Base-by-base conservation (phyloP, 495 filamentous ascomycete species). In the Rostrohypoxylon terebratum region DNA sequence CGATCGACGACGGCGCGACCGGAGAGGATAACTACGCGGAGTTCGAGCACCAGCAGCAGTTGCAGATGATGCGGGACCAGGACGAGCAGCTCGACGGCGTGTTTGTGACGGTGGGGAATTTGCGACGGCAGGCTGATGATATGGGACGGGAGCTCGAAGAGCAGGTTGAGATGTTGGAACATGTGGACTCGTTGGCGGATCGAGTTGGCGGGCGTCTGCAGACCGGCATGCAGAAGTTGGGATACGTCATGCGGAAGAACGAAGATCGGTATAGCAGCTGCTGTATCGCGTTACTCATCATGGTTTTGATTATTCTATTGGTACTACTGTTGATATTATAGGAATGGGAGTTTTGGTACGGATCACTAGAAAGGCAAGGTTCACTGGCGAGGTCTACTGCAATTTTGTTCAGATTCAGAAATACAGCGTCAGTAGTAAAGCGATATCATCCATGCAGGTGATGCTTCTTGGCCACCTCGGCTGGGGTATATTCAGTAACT, bases 61-160 rank as follows among this genome's bases (percentile, higher is more conserved):
- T 90, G 75, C 89, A 93, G 83, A 90, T 98, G 78, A 94, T 99
- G 91, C 89, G 91, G 75, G 95, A 97, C 80, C 96, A 98, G 83
- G 96, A 99, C 78, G 85, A 96, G 84, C 90, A 93, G 70, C 83
- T 99, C 6, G 95, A 98, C 79, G 92, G 92, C 3, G 96, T 99
- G 45, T 97, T 93, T 76, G 88, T 89, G 72, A 98, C 96, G 1
- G 96, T 99, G 38, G 94, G 93, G 0, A 97, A 93, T 75, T 77
- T 99, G 75, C 83, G 94, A 58, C 84, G 91, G 78, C 95, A 98
- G 84, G 96, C 96, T 14, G 89, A 96, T 81, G 90, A 91, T 69
- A 98, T 99, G 95, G 94, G 94, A 7, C 83, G 95, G 60, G 96
- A 99, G 81, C 83, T 99, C 53, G 96, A 97, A 79, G 95, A 98